Conservation (phyloP, 257 asterid species). For the Solanum tarijense region DNA sequence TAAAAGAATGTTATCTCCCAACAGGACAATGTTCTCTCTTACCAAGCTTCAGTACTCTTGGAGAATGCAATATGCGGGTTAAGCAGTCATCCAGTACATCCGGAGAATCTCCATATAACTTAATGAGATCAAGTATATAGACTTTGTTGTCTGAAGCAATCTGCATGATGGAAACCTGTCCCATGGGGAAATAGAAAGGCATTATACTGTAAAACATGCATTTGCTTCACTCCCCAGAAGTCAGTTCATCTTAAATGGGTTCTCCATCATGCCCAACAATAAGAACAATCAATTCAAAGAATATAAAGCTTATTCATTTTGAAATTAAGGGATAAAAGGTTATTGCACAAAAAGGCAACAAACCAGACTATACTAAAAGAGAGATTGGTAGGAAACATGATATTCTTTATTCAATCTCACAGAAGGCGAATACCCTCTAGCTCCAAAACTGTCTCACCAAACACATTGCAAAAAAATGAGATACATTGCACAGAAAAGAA, state of each 20-base stretch:
- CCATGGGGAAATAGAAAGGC: not conserved
- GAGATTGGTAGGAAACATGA: not conserved
- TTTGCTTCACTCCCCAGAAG: not conserved
- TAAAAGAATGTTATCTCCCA: not conserved
- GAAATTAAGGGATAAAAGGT: not conserved
- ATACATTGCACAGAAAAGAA: not conserved
- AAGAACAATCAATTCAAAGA: not conserved
- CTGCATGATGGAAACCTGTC: slow-evolving; percentile 97
- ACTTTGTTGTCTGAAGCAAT: slow-evolving; percentile 81
- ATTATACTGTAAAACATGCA: not conserved
- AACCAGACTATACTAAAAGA: not conserved
- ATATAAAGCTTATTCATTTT: not conserved
- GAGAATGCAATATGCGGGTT: slow-evolving; percentile 57
- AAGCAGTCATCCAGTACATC: slow-evolving; percentile 68
- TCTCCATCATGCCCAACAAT: not conserved
- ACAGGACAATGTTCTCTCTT: slow-evolving; percentile 6
- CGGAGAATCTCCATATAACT: slow-evolving; percentile 52
- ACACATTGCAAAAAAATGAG: not conserved
- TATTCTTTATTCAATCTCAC: not conserved
- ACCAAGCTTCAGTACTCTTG: slow-evolving; percentile 90
- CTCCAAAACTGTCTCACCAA: not conserved
- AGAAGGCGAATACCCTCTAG: not conserved
- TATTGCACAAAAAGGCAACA: not conserved
- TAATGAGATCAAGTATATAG: slow-evolving; percentile 81
- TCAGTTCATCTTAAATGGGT: not conserved